Evolutionary conservation across 805 yeast genomes (phyloP).

Genomic region (Ogataea chonburiensis): DNA sequence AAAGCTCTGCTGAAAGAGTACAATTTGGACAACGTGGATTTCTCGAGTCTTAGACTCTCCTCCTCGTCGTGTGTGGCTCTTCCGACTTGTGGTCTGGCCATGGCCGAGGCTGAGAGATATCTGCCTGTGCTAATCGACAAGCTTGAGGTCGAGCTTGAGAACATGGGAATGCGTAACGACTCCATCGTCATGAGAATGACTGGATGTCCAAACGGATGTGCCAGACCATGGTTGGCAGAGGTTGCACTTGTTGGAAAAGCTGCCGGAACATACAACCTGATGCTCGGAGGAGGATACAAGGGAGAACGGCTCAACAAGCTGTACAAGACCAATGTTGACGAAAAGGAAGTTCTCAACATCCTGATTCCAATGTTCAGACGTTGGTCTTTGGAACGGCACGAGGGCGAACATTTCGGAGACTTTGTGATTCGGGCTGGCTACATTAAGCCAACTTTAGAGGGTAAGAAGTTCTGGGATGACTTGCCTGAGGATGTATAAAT

Average conservation of each 20-base stretch:
- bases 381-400: constrained; percentile 89
- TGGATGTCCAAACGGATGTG: constrained; percentile 98
- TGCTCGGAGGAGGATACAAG: constrained; percentile 94
- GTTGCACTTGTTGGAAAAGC: constrained; percentile 96
- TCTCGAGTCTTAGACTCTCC: constrained; percentile 80
- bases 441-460: constrained; percentile 84
- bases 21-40: constrained; percentile 79
- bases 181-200: constrained; percentile 97
- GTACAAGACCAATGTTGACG: constrained; percentile 83
- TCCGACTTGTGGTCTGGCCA: constrained; percentile 98
- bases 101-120: constrained; percentile 97
- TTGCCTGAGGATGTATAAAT: constrained; percentile 70
- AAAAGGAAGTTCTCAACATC: constrained; percentile 76
- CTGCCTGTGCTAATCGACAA: constrained; percentile 80
- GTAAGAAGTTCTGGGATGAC: constrained; percentile 92
- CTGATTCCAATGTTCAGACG: constrained; percentile 86
- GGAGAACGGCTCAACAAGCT: constrained; percentile 92
- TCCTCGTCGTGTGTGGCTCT: constrained; percentile 97
- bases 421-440: constrained; percentile 84
- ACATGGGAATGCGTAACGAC: constrained; percentile 90
- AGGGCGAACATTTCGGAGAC: constrained; percentile 95
- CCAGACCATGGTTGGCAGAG: constrained; percentile 98
- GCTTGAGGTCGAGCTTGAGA: constrained; percentile 84
- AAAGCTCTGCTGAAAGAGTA: constrained; percentile 66
- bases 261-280: constrained; percentile 83